Evolutionary conservation across 2,329 filamentous ascomycete genomes (phyloP).

Genomic region (Elsinoe perseae): DNA sequence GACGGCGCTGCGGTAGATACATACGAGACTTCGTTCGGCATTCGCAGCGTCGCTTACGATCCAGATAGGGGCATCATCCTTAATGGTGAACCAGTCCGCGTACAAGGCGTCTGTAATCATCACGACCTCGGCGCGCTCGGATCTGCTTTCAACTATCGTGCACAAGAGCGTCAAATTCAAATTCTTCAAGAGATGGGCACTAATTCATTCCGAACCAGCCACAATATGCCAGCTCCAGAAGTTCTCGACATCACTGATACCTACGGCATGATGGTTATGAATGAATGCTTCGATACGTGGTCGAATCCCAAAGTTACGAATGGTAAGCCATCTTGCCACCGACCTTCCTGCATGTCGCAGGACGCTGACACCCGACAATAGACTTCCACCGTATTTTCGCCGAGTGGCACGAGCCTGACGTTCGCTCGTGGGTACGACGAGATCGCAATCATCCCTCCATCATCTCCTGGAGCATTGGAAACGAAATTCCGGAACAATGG

Average conservation of each 20-base stretch:
- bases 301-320: slow-evolving; percentile 36
- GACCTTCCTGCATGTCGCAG: not conserved
- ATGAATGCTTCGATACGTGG: slow-evolving; percentile 51
- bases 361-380: not conserved
- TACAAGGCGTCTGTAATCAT: slow-evolving; percentile 46
- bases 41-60: slow-evolving; percentile 39
- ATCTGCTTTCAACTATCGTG: slow-evolving; percentile 44
- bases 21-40: slow-evolving; percentile 46
- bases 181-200: slow-evolving; percentile 44
- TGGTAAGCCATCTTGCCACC: not conserved
- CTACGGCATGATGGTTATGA: slow-evolving; percentile 45
- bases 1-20: slow-evolving; percentile 32
- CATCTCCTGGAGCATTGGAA: slow-evolving; percentile 47
- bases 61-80: slow-evolving; percentile 38
- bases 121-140: slow-evolving; percentile 47
- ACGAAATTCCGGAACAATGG: slow-evolving; percentile 46
- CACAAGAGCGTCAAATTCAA: slow-evolving; percentile 43
- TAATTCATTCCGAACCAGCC: slow-evolving; percentile 46
- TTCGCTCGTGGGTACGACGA: slow-evolving; percentile 44
- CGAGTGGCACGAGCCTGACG: slow-evolving; percentile 49
- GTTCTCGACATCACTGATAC: slow-evolving; percentile 44
- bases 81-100: slow-evolving; percentile 39
- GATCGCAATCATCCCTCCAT: slow-evolving; percentile 52
- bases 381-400: slow-evolving; percentile 47
- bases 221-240: slow-evolving; percentile 48